These are phyloP conservation scores for Alopecurus myosuroides DNA, from an alignment of 176 grass and related monocot species.

Conservation along the genomic window DNA sequence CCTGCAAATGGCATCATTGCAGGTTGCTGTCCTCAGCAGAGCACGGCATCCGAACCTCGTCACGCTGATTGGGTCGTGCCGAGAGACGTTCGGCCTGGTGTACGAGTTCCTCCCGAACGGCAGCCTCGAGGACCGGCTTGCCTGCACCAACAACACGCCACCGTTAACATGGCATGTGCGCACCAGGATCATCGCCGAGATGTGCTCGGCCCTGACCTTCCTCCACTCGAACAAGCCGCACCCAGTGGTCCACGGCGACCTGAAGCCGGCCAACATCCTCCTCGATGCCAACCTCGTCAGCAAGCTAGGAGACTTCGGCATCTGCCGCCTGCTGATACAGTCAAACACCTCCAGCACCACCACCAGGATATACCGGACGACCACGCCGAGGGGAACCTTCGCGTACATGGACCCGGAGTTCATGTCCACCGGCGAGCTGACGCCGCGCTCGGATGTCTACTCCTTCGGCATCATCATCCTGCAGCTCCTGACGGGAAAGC, in stretches of 20 bases:
- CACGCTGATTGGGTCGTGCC: constrained; percentile 64
- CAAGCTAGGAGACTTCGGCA: constrained; percentile 60
- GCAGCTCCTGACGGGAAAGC: constrained; percentile 61
- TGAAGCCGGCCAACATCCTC: constrained; percentile 70
- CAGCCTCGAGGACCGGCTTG: constrained; percentile 58
- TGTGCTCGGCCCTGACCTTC: constrained; percentile 78
- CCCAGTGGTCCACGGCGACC: constrained; percentile 57
- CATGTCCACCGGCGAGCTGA: constrained; percentile 44
- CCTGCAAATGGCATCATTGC: constrained; percentile 11
- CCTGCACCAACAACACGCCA: constrained; percentile 22
- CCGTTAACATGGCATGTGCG: constrained; percentile 64
- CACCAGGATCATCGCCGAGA: constrained; percentile 56
- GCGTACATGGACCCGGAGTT: constrained; percentile 60
- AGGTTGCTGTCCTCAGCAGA: constrained; percentile 55
- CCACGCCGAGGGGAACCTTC: constrained; percentile 35
- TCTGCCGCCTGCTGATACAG: constrained; percentile 34
- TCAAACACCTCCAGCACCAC: constrained; percentile 25
- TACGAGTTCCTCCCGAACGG: constrained; percentile 85
- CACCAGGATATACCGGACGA: constrained; percentile 29
- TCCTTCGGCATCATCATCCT: constrained; percentile 81
- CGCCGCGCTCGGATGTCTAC: constrained; percentile 55
- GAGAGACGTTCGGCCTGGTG: constrained; percentile 41
- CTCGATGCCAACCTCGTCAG: constrained; percentile 65
- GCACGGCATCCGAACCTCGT: constrained; percentile 79
- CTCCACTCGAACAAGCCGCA: constrained; percentile 62